These are phyloP conservation scores for Xylaria venustula DNA, from an alignment of 495 filamentous ascomycete species.

Conservation along the genomic window DNA sequence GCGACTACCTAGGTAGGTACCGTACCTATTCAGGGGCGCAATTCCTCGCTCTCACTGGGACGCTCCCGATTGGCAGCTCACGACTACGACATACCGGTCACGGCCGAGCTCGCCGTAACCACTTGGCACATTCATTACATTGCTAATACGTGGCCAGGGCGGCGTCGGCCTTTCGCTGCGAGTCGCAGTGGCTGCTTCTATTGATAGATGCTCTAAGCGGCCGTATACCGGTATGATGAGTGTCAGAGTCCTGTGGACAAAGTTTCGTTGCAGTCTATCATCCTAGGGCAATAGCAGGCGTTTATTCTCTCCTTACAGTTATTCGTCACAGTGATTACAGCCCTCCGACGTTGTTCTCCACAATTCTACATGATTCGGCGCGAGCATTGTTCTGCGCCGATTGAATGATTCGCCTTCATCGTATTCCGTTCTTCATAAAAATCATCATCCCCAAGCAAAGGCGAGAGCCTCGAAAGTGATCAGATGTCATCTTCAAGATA, in stretches of 20 bases:
- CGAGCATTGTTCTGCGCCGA: background rate
- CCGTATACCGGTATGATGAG: no score
- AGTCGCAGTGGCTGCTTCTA: background rate
- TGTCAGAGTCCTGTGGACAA: background rate
- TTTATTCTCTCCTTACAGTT: conserved; percentile 5
- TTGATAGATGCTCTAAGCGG: no score
- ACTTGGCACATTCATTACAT: background rate
- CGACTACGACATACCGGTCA: background rate
- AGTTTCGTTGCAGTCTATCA: background rate
- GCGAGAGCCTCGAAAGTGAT: conserved; percentile 3
- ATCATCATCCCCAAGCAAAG: no score
- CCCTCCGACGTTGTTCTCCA: background rate
- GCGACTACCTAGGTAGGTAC: background rate
- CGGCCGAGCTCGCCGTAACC: background rate
- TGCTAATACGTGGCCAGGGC: background rate
- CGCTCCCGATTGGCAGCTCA: background rate
- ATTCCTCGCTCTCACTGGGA: background rate
- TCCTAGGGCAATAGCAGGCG: conserved; percentile 2
- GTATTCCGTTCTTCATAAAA: no score
- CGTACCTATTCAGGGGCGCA: background rate
- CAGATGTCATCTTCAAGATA: conserved; percentile 90
- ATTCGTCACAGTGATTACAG: background rate
- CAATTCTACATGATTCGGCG: background rate
- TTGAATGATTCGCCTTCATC: background rate
- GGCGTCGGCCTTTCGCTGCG: background rate